Base-by-base conservation (phyloP, 345 rosid genomes). In the Orychophragmus violaceus region DNA sequence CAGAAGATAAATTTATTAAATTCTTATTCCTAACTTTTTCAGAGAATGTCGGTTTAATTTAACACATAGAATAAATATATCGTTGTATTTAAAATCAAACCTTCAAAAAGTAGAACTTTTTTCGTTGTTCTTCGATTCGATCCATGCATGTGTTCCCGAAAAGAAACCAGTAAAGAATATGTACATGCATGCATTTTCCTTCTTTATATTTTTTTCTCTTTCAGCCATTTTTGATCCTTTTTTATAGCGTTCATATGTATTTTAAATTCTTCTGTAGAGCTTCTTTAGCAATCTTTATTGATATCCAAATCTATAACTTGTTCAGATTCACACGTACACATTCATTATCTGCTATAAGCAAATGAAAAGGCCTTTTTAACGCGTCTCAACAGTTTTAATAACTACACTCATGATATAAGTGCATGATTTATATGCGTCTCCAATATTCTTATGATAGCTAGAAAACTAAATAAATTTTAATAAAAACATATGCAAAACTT, bases 241-340 rank as follows among this genome's bases (percentile, higher is more conserved):
- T 74, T 42, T 39, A 41, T 2, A 66, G 68, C 19, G 62, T 74
- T 74, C 77, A 73, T 73, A 73, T 73, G 37, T 59, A 57, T 49
- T 64, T 66, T 66, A 6, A 45, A 6, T 64, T 30, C 14, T 63
- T 62, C 27, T 22, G 12, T 58, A 59, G 14, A 66, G 57, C 68
- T 52, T 59, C n/a, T 59, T 52, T 14, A 49, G 6, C 64, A 48
- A 58, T 65, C 66, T 65, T 56, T 64, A 58, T 64, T 24, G 16
- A 48, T 55, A 44, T 49, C 28, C 46, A 46, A 28, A 37, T 21
- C 55, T 30, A n/a, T 50, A 39, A 23, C 22, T 7, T 41, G 21
- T 66, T 59, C 33, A 60, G 30, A 66, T 67, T 59, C 67, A 66
- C 67, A 73, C 41, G 48, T 57, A 65, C 37, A 22, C 61, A 59